Evolutionary conservation across 345 rosid species (phyloP), one percentile per base, ranked within the genome.

Genomic region (Schrenkiella parvula): DNA sequence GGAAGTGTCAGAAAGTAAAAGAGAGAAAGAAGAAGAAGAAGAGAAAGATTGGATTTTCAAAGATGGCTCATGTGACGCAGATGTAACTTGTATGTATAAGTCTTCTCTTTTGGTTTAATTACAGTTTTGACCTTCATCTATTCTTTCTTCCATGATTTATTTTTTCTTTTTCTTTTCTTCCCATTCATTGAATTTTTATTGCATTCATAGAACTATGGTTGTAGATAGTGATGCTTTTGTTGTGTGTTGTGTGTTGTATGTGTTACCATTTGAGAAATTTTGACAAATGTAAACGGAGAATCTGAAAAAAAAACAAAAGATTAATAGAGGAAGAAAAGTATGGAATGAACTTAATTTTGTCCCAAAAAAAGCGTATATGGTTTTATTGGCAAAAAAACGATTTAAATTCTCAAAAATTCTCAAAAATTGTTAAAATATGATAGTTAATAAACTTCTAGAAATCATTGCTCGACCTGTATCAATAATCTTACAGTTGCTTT

Each of bases 11-110:
- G 72, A 66, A 66, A 57, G 39, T 22, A 47, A n/a, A 19, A 62
- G 44, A 41, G 31, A 56, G 73, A 73, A 34, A 1, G 22, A 14
- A 47, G 14, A n/a, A 46, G 34, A 31, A 34, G 22, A 34, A 32
- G 76, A 62, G 66, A 29, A 34, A 55, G 75, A 76, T 54, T 47
- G 65, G 52, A 25, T 71, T 66, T 76, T 53, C 58, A 68, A 69
- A 76, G 79, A 70, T 68, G 71, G 79, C 65, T 70, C 72, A 65
- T 59, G 69, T 80, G 81, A 79, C n/a, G n/a, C 83, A 59, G 82
- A 70, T 82, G 68, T 66, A 39, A 18, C 15, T 50, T 68, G 51
- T 22, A 29, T 57, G 19, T 23, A 54, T 43, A 37, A 61, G 72
- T 41, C 75, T 46, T 69, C 11, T 39, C 8, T n/a, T 72, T 56